Evolutionary conservation across 306 rosid genomes (phyloP), one percentile per base, ranked within the genome.

Genomic region (Crataegus laevigata): DNA sequence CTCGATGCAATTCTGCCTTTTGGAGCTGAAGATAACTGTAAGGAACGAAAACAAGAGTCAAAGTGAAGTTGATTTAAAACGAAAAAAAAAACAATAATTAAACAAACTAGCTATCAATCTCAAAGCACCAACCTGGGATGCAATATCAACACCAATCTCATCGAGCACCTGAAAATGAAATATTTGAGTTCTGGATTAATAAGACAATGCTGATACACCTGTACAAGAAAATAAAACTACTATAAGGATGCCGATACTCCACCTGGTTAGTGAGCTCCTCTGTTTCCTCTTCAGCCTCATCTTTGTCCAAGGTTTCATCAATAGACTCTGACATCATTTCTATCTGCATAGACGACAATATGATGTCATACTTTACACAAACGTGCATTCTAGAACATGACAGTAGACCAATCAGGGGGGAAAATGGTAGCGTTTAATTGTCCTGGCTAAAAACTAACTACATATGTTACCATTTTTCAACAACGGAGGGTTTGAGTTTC

Each of bases 251-350:
- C 45, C 11, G 36, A 82, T 68, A 63, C 21, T 63, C 12, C 14
- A 91, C 98, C 98, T 94, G 98, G 85, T 91, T 91, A 32, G 98
- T 94, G 72, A 94, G 98, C 80, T 94, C 97, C 79, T 94, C 98
- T 18, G 98, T 90, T 86, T 91, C 98, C 87, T 94, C 98, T 80
- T 94, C 98, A 0, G 98, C 98, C 85, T 94, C 98, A 77, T 94
- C 98, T 80, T 91, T 94, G 87, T 94, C 98, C 77, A 94, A 80
- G 77, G 98, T 90, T 86, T 94, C 98, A 76, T 94, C 98, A 45
- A 94, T 94, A 69, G 98, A 85, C 86, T 91, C 98, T 57, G 98
- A 91, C 97, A 94, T 91, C 97, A 94, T 94, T 85, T 94, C 98
- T 81, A 90, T 94, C 98, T 94, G 91, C 82, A 88, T 26, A 68